Conservation (phyloP, 495 filamentous ascomycete species). For the Aspergillus mulundensis region DNA sequence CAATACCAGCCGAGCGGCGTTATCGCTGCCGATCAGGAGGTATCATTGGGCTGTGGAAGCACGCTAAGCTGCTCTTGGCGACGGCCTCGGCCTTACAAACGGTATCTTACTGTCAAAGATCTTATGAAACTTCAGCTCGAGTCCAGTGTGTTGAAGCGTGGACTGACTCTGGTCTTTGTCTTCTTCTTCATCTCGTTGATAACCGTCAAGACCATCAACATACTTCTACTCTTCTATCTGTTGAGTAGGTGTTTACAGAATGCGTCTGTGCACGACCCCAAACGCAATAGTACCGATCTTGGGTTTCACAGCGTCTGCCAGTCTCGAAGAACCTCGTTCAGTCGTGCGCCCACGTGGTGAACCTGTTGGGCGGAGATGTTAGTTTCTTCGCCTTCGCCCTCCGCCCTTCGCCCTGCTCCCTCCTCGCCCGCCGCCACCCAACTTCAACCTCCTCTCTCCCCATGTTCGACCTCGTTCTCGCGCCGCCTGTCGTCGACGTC, state of each 20-base stretch:
- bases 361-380: conserved; percentile 42
- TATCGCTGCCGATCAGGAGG: not conserved
- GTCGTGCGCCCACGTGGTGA: conserved; percentile 46
- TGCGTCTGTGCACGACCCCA: conserved; percentile 23
- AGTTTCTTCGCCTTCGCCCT: conserved; percentile 46
- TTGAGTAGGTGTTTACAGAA: conserved; percentile 16
- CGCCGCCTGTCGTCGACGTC: conserved; percentile 16
- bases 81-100: no score
- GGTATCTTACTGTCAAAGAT: no score
- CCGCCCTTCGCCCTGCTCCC: conserved; percentile 33
- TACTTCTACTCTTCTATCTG: not conserved
- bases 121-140: no score
- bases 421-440: conserved; percentile 27
- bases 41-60: not conserved
- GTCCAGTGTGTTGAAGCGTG: not conserved
- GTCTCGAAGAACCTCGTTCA: conserved; percentile 31
- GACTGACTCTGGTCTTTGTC: not conserved
- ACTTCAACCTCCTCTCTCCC: conserved; percentile 23
- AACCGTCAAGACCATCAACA: not conserved
- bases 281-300: conserved; percentile 16
- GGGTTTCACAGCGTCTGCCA: conserved; percentile 35
- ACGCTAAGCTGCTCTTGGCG: no score
- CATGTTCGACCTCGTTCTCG: conserved; percentile 9
- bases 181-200: not conserved
- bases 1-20: not conserved